Base-by-base conservation (phyloP, 495 filamentous ascomycete species). In the Neurospora sp. region DNA sequence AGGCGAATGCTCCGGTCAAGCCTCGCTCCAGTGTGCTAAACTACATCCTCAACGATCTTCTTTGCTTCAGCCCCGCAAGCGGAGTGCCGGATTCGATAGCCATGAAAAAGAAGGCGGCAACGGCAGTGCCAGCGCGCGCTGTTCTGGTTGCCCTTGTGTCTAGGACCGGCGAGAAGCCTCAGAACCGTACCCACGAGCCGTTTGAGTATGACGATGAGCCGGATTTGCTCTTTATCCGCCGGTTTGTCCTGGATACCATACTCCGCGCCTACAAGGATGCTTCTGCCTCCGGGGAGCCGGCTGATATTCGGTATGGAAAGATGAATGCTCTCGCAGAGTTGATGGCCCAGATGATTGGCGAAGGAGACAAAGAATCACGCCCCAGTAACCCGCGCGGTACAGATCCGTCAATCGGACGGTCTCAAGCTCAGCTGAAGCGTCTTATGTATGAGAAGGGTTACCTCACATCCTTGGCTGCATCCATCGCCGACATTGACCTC, bases 401-500 rank as follows among this genome's bases (percentile, higher is more conserved):
- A 15, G 82, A 83, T 59, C 77, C 81, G 10, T 73, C 70, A 21
- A 59, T 78, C 31, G 39, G 45, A 71, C 79, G 84, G 11, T 88
- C 90, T 5, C 89, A 92, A 45, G 89, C 90, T 77, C 92, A 95
- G 75, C 87, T 99, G 73, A 92, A 91, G 21, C 94, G 92, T 77
- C 89, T 97, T 45, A 99, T 99, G 96, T 97, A 97, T 75, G 96
- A 98, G 82, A 98, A 97, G 79, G 93, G 95, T 71, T 98, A 96
- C 81, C 93, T 98, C 71, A 85, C 90, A 34, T 89, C 93, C 6
- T 83, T 99, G 48, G 97, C 95, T 5, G 86, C 89, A n/a, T 97
- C 96, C 10, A 92, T 98, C 76, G 94, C 96, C 15, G 96, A 99
- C 76, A 91, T 99, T 72, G 96, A 99, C 78, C 88, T 98, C 71